Conservation (phyloP, 345 rosid genomes). For the Capsella bursapastoris region DNA sequence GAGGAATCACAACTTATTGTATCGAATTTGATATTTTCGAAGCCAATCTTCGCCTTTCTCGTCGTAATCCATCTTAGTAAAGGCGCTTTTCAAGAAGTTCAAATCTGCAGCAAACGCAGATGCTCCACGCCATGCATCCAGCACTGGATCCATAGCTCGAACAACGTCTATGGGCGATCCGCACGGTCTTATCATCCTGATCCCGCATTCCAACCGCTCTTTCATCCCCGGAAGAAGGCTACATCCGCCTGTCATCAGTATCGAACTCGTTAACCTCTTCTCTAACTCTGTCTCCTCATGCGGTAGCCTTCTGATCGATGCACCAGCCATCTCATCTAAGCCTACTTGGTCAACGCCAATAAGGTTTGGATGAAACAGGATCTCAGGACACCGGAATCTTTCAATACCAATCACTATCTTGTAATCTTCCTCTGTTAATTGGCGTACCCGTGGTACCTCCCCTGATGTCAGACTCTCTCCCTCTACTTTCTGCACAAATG, state of each 20-base stretch:
- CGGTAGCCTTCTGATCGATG: constrained; percentile 70
- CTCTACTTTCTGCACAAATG: constrained; percentile 71
- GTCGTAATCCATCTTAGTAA: constrained; percentile 70
- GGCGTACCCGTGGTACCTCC: constrained; percentile 65
- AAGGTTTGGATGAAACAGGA: constrained; percentile 76
- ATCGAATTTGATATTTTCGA: constrained; percentile 66
- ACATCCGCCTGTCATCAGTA: constrained; percentile 84
- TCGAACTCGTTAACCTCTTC: constrained; percentile 68
- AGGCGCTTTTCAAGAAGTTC: constrained; percentile 65
- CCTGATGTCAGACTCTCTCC: constrained; percentile 57
- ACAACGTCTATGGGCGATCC: constrained; percentile 71
- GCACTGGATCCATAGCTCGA: constrained; percentile 76
- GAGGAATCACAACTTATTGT: constrained; percentile 36
- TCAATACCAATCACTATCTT: constrained; percentile 79
- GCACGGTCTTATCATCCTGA: constrained; percentile 82
- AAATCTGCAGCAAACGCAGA: constrained; percentile 62
- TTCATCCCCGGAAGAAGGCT: constrained; percentile 69
- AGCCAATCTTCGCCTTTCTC: constrained; percentile 98
- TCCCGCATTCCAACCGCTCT: constrained; percentile 76
- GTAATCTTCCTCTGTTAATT: constrained; percentile 86
- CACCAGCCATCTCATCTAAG: constrained; percentile 84
- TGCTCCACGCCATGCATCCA: constrained; percentile 99
- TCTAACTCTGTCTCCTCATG: constrained; percentile 52
- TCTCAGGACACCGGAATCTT: constrained; percentile 90
- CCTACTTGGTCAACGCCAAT: constrained; percentile 90